Evolutionary conservation across 345 rosid species (phyloP).

Genomic region (Mercurialis annua): DNA sequence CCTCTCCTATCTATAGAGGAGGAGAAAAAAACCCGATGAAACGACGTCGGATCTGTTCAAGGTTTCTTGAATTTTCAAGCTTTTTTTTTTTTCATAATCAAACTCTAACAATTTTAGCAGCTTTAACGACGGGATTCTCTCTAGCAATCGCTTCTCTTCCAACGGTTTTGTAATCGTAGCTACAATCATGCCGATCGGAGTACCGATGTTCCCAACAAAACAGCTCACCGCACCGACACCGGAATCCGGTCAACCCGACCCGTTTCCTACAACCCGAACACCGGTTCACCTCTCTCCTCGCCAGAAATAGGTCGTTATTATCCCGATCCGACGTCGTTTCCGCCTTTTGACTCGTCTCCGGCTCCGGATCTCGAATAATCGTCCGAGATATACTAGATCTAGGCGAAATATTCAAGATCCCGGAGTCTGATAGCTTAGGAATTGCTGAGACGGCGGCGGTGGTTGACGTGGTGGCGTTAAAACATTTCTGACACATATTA

Average conservation of each 20-base stretch:
- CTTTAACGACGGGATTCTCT: slow-evolving; percentile 92
- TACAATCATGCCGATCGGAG: slow-evolving; percentile 91
- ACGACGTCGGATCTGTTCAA: no score
- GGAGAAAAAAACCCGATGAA: no score
- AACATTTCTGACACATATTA: slow-evolving; percentile 97
- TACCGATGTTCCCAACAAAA: slow-evolving; percentile 93
- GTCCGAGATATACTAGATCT: slow-evolving; percentile 53
- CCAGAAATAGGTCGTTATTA: slow-evolving; percentile 25
- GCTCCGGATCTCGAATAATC: slow-evolving; percentile 7
- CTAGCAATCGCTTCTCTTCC: slow-evolving; percentile 93
- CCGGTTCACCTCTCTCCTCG: slow-evolving; percentile 66
- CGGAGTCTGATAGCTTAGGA: background rate
- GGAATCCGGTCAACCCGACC: slow-evolving; percentile 94
- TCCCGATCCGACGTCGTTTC: slow-evolving; percentile 17
- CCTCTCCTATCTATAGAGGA: no score
- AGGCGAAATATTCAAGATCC: slow-evolving; percentile 39
- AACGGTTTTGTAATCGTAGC: slow-evolving; percentile 83
- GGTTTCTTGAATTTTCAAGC: no score
- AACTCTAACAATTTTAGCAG: slow-evolving; percentile 90
- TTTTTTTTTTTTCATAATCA: slow-evolving; percentile 20
- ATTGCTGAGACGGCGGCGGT: slow-evolving; percentile 2
- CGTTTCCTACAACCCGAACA: slow-evolving; percentile 82
- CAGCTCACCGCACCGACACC: slow-evolving; percentile 94
- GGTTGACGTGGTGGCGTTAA: slow-evolving; percentile 42
- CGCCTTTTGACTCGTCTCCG: slow-evolving; percentile 1